A percentile compares a stretch with the other conserved stretches of the same genome.
Evolutionary conservation across 106 monocot species (phyloP).

Genomic region (Apostasia ramifera): DNA sequence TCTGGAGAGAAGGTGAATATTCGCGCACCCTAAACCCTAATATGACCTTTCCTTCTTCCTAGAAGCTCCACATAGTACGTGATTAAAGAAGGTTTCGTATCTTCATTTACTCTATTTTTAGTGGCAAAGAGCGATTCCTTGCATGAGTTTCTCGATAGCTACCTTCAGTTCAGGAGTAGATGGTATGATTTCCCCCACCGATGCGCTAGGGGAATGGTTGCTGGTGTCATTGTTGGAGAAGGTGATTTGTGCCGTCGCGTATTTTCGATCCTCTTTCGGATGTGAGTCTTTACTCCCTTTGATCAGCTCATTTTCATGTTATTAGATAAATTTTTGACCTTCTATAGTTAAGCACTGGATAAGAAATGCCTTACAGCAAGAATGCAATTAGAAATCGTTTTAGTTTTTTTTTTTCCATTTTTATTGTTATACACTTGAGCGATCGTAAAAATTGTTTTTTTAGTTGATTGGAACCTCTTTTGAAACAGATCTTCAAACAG

Average conservation of each 20-base stretch:
- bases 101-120: slow-evolving; percentile 15
- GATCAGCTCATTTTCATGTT: background rate
- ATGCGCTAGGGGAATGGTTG: slow-evolving; percentile 48
- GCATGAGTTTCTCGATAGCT: slow-evolving; percentile 77
- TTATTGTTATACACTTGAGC: too few species aligned
- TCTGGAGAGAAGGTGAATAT: slow-evolving; percentile 72
- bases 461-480: background rate
- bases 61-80: background rate
- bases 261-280: slow-evolving; percentile 49
- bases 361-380: too few species aligned
- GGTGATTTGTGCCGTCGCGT: slow-evolving; percentile 47
- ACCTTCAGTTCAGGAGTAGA: slow-evolving; percentile 58
- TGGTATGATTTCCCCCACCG: slow-evolving; percentile 95
- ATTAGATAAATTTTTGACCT: too few species aligned
- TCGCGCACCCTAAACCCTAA: slow-evolving; percentile 10
- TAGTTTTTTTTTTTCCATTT: too few species aligned
- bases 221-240: slow-evolving; percentile 59
- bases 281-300: slow-evolving; percentile 24
- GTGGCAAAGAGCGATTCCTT: slow-evolving; percentile 66
- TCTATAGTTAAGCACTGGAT: too few species aligned
- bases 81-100: background rate
- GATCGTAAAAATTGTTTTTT: too few species aligned
- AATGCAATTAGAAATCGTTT: too few species aligned
- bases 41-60: background rate
- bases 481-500: slow-evolving; percentile 44